phyloP scores from a whole-genome alignment of 2,329 filamentous ascomycete genomes.

The Pestalotiopsis sp. region DNA sequence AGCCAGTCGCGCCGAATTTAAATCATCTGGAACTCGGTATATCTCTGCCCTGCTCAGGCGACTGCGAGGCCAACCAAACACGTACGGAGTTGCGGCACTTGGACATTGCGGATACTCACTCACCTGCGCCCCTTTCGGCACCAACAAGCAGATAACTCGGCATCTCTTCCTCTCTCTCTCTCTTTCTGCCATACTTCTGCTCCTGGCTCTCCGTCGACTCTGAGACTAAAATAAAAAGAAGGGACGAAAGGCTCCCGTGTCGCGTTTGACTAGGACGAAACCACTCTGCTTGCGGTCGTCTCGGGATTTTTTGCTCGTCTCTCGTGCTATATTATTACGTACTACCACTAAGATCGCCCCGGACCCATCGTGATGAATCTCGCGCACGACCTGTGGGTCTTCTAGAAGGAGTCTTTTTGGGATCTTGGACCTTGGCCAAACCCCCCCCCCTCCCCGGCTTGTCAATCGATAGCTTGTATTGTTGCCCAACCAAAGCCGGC shows the following conservation, averaged over 20 bases:
- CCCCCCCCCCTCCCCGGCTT: background rate
- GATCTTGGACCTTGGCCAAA: background rate
- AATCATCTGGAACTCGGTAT: background rate
- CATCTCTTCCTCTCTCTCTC: background rate
- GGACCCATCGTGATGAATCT: conserved; percentile 13
- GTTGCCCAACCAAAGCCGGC: conserved; percentile 1
- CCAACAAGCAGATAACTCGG: background rate
- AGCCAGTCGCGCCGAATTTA: background rate
- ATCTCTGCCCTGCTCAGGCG: background rate
- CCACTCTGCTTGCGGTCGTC: background rate
- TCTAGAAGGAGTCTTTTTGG: conserved; percentile 11
- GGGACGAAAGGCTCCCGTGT: background rate
- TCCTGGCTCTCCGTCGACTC: background rate
- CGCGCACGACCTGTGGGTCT: conserved; percentile 11
- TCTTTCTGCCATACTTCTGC: background rate
- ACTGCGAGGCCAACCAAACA: background rate
- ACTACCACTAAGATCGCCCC: conserved; percentile 3
- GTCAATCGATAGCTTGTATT: conserved; percentile 6
- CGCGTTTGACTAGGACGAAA: background rate
- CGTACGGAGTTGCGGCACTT: background rate
- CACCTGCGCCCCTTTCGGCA: background rate
- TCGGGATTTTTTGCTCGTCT: background rate
- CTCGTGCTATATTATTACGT: background rate
- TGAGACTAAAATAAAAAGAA: background rate
- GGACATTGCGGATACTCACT: background rate